phyloP scores from a whole-genome alignment of 1,284 basidiomycete species.

The Sphagnurus paluster region DNA sequence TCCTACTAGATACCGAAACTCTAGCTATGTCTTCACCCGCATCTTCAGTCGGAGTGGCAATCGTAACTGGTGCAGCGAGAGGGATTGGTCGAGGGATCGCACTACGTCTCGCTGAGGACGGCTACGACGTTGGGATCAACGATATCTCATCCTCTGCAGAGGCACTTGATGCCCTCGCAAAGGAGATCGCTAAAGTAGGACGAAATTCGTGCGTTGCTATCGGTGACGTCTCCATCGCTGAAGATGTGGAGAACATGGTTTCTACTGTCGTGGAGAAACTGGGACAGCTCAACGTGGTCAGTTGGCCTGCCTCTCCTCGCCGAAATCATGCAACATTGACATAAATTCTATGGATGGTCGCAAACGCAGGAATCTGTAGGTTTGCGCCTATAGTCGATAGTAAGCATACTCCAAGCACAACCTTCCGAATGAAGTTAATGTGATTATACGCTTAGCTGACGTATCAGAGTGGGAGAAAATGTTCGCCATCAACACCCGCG shows the following conservation, averaged over 20 bases:
- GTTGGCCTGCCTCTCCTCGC: slow-evolving; percentile 1
- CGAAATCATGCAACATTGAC: neutral
- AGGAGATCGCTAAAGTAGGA: slow-evolving; percentile 19
- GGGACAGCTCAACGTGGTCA: slow-evolving; percentile 30
- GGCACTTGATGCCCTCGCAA: slow-evolving; percentile 14
- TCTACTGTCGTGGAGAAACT: slow-evolving; percentile 22
- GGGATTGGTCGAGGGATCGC: slow-evolving; percentile 29
- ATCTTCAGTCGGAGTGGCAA: slow-evolving; percentile 19
- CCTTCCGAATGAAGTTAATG: neutral
- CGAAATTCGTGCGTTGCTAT: slow-evolving; percentile 12
- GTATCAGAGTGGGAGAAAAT: slow-evolving; percentile 20
- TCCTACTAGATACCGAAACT: neutral
- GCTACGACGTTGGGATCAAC: slow-evolving; percentile 25
- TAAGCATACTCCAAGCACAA: neutral
- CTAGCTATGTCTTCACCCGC: neutral
- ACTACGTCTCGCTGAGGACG: slow-evolving; percentile 26
- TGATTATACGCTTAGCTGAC: neutral
- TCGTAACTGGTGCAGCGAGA: slow-evolving; percentile 26
- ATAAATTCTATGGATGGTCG: slow-evolving; percentile 27
- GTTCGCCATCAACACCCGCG: slow-evolving; percentile 19
- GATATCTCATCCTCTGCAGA: slow-evolving; percentile 15
- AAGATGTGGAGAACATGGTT: slow-evolving; percentile 28
- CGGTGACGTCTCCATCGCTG: slow-evolving; percentile 29
- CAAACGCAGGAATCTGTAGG: slow-evolving; percentile 24
- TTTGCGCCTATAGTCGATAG: slow-evolving; percentile 19